These are phyloP conservation scores for Fusarium camptoceras DNA, from an alignment of 2,329 filamentous ascomycete genomes.

Conservation along the genomic window DNA sequence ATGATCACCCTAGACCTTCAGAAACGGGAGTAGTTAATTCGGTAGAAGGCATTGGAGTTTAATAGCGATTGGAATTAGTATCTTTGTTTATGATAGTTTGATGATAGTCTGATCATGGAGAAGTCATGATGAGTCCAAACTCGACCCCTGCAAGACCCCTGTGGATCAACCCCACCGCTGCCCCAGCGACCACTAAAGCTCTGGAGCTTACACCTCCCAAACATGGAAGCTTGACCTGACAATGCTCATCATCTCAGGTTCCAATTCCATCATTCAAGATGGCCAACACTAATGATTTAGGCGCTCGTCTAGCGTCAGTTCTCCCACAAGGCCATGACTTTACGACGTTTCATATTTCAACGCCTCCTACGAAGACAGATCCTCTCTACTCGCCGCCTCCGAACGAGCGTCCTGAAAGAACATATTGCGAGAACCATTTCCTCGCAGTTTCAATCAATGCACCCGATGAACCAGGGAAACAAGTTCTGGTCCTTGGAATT, in stretches of 20 bases:
- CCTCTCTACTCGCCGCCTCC: slow-evolving; percentile 85
- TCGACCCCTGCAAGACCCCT: slow-evolving; percentile 22
- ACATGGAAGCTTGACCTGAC: background rate
- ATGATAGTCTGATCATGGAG: background rate
- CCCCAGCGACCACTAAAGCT: slow-evolving; percentile 27
- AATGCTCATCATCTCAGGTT: slow-evolving; percentile 8
- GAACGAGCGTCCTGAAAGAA: slow-evolving; percentile 76
- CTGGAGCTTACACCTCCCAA: slow-evolving; percentile 16
- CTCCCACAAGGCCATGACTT: slow-evolving; percentile 70
- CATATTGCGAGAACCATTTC: slow-evolving; percentile 88
- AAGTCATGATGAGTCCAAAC: background rate
- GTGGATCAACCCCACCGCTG: slow-evolving; percentile 22
- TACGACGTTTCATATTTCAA: slow-evolving; percentile 87
- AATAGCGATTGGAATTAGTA: slow-evolving; percentile 2
- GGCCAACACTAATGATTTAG: slow-evolving; percentile 24
- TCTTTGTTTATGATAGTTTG: background rate
- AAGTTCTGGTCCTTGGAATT: slow-evolving; percentile 82
- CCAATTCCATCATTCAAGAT: slow-evolving; percentile 22
- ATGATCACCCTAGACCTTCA: slow-evolving; percentile 13
- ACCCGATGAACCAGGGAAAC: slow-evolving; percentile 44
- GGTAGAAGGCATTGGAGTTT: background rate
- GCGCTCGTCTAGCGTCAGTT: slow-evolving; percentile 56
- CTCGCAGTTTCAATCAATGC: slow-evolving; percentile 63
- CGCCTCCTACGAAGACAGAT: slow-evolving; percentile 78
- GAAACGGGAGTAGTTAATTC: slow-evolving; percentile 11